These are phyloP conservation scores for Dictyostelium intermedium DNA, from an alignment of 78 protist species.

Conservation along the genomic window DNA sequence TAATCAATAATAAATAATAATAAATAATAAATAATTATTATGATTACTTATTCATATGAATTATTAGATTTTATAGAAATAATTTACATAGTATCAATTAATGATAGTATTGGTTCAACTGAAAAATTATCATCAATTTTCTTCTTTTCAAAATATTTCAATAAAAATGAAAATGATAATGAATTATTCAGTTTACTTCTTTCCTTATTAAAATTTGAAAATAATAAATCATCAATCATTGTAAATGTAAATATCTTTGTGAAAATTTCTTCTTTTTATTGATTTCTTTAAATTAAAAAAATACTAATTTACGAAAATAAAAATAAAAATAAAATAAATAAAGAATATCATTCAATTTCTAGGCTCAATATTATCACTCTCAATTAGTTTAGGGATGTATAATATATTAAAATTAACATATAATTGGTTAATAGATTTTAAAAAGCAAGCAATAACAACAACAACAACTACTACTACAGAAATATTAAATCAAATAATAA, in stretches of 20 bases:
- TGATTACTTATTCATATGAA: background rate
- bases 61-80: background rate
- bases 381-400: background rate
- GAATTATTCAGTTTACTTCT: background rate
- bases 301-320: too few species aligned
- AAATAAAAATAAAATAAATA: background rate
- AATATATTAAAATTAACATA: background rate
- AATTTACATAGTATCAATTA: background rate
- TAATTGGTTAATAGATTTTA: background rate
- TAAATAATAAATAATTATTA: too few species aligned
- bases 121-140: background rate
- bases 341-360: background rate
- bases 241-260: constrained; percentile 2
- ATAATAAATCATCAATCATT: background rate
- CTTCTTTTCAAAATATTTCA: background rate
- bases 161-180: background rate
- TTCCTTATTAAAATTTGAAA: background rate
- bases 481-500: background rate
- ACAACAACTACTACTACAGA: background rate
- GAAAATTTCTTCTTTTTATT: too few species aligned
- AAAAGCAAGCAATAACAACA: background rate
- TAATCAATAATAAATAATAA: too few species aligned
- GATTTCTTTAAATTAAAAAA: background rate
- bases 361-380: constrained; percentile 14
- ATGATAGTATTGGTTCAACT: background rate